Percentiles rank a stretch among this genome's conserved stretches.
Conservation (phyloP, 106 monocot species). For the Phalaenopsis equestris region DNA sequence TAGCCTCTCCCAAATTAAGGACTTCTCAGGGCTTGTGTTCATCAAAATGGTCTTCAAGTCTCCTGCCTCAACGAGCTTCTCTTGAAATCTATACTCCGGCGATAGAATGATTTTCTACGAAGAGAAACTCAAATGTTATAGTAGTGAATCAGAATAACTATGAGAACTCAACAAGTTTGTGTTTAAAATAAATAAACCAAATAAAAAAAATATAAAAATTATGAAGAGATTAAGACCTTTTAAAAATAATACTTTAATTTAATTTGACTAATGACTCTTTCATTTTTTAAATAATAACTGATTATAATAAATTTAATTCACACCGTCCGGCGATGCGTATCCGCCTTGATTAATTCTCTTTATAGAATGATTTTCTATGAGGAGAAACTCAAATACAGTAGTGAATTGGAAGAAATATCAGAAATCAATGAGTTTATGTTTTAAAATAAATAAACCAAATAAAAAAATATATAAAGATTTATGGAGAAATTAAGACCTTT, state of each 20-base stretch:
- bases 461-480: not conserved
- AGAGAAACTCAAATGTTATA: not conserved
- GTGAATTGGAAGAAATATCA: not conserved
- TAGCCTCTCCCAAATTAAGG: constrained; percentile 17
- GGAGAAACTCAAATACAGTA: not conserved
- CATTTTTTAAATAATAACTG: too few relatives aligned
- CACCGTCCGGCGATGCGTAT: too few relatives aligned
- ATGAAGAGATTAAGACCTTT: too few relatives aligned
- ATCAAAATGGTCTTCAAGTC: constrained; percentile 20
- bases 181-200: not conserved
- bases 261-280: too few relatives aligned
- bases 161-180: not conserved
- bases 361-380: constrained; percentile 7
- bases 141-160: not conserved
- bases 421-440: not conserved
- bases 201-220: not conserved
- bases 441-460: not conserved
- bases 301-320: too few relatives aligned
- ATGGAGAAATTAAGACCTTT: constrained; percentile 30
- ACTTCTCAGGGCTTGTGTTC: constrained; percentile 16
- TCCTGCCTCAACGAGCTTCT: constrained; percentile 14
- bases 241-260: too few relatives aligned
- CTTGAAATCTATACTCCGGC: not conserved
- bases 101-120: constrained; percentile 9
- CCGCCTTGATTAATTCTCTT: too few relatives aligned